Evolutionary conservation across 169 alveolate species (phyloP), one percentile per base, ranked within the genome.

Genomic region (Plasmodium knowlesi): DNA sequence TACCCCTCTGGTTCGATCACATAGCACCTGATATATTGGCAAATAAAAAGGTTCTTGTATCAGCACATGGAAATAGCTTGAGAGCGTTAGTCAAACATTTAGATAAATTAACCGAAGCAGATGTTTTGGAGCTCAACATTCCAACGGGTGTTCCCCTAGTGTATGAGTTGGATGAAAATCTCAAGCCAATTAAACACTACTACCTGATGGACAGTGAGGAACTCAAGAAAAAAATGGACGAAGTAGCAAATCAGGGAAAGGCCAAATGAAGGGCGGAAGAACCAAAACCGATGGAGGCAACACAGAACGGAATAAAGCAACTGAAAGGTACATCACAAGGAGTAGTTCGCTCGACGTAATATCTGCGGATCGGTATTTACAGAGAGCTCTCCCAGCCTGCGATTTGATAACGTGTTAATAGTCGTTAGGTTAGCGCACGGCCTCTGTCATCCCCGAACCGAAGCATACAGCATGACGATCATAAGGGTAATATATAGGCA

Each of bases 51-150:
- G 99, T 98, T 22, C 95, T 98, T 54, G 98, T 98, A n/a, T 95
- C 97, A 79, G 99, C 99, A 30, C 99, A 99, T 94, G 99, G 99
- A n/a, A 99, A 99, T 97, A 98, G 99, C 32, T 96, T 99, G 50
- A 97, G 99, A 95, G 99, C 99, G 30, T 96, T 99, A 34, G 99
- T 99, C 28, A 98, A 98, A 98, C 98, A 98, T 90, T 95, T 99
- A 53, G 99, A 98, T 94, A 96, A 96, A 74, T 97, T 99, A 97
- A 96, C 97, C 54, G 99, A 98, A 54, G 98, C 97, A 39, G 99
- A 98, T 37, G 97, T 99, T 70, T 95, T 98, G 43, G 98, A 97
- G 92, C 95, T 98, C 46, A 98, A 99, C 96, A 98, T 99, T 53
- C 99, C 99, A 14, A 99, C 99, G 32, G 99, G 99, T 4, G 98